These are phyloP conservation scores for Nepenthes alata DNA, from an alignment of 179 eudicot species.

Conservation along the genomic window DNA sequence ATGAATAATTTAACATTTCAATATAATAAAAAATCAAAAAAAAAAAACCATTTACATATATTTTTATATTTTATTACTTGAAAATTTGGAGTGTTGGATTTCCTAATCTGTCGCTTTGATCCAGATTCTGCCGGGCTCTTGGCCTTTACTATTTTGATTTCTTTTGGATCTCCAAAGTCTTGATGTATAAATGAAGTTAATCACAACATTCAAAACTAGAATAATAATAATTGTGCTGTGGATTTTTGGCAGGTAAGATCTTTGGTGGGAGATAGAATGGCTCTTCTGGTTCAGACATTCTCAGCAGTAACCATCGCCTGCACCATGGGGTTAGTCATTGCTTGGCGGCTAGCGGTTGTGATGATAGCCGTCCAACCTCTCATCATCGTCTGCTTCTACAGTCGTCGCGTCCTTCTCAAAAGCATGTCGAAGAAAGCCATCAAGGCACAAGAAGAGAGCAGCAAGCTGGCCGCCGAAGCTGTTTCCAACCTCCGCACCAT, in stretches of 20 bases:
- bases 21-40: no score
- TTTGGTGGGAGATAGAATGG: constrained; percentile 66
- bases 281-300: constrained; percentile 58
- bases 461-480: constrained; percentile 75
- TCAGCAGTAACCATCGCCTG: constrained; percentile 67
- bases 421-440: constrained; percentile 58
- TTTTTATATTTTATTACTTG: no score
- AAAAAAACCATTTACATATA: no score
- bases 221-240: neutral
- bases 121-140: no score
- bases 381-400: constrained; percentile 45
- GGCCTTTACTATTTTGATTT: no score
- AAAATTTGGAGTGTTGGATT: no score
- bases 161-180: no score
- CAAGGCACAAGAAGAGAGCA: constrained; percentile 63
- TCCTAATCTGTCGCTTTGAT: no score
- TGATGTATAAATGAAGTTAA: no score
- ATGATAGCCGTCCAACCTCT: constrained; percentile 73
- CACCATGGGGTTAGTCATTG: constrained; percentile 65
- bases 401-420: constrained; percentile 43
- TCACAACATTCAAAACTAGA: no score
- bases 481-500: constrained; percentile 65
- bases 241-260: constrained; percentile 50
- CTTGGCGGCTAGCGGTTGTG: constrained; percentile 65
- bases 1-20: no score